These are phyloP conservation scores for Daldinia childiae DNA, from an alignment of 495 filamentous ascomycete species.

Conservation along the genomic window DNA sequence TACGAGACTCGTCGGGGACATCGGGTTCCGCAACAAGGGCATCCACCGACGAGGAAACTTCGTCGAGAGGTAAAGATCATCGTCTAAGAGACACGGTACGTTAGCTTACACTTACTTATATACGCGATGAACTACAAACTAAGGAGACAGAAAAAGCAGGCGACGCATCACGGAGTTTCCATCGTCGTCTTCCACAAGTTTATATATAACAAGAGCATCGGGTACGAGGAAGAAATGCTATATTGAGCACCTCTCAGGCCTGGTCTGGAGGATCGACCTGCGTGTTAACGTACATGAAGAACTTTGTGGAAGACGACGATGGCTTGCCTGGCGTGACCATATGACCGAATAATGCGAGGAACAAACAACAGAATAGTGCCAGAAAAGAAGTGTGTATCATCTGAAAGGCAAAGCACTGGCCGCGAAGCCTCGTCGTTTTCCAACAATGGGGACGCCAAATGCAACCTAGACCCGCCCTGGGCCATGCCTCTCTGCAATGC, in stretches of 20 bases:
- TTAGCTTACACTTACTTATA: conserved; percentile 50
- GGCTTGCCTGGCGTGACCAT: conserved; percentile 66
- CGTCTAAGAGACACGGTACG: conserved; percentile 52
- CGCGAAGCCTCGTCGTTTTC: conserved; percentile 55
- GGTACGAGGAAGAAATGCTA: conserved; percentile 58
- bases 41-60: conserved; percentile 64
- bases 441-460: conserved; percentile 52
- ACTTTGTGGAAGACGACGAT: conserved; percentile 73
- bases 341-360: conserved; percentile 50
- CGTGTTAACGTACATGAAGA: conserved; percentile 82
- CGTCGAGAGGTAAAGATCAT: conserved; percentile 62
- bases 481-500: conserved; percentile 51
- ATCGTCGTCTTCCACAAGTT: conserved; percentile 64
- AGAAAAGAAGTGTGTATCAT: conserved; percentile 49
- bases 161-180: conserved; percentile 58
- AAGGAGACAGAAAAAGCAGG: conserved; percentile 45
- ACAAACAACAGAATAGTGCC: conserved; percentile 44
- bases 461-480: conserved; percentile 53
- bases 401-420: conserved; percentile 47
- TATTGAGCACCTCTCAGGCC: conserved; percentile 60
- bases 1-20: conserved; percentile 45
- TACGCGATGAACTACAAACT: conserved; percentile 41
- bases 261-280: conserved; percentile 56
- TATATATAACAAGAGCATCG: conserved; percentile 52
- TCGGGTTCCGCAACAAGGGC: conserved; percentile 64